phyloP scores from a whole-genome alignment of 495 filamentous ascomycete genomes.

The Aspergillus indologenus region DNA sequence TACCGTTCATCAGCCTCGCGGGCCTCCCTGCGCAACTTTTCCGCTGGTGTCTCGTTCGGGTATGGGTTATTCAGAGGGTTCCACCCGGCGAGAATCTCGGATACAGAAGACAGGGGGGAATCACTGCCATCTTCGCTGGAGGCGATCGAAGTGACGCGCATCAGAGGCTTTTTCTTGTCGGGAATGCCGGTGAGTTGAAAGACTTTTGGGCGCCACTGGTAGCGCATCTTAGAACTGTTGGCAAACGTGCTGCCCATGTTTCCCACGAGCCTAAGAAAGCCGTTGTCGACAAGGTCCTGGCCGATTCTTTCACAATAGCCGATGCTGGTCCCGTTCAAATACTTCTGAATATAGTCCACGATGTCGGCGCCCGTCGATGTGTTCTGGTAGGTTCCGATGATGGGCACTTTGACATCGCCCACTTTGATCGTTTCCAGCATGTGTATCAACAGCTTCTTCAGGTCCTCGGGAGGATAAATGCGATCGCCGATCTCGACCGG shows the following conservation, averaged over 20 bases:
- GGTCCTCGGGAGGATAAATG: constrained; percentile 73
- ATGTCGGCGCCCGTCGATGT: constrained; percentile 88
- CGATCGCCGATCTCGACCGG: constrained; percentile 88
- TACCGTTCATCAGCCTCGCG: constrained; percentile 90
- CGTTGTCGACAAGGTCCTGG: constrained; percentile 83
- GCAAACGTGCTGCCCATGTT: constrained; percentile 94
- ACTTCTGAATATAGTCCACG: constrained; percentile 86
- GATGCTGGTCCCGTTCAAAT: constrained; percentile 78
- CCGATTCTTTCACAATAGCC: constrained; percentile 90
- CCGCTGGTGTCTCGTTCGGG: constrained; percentile 85
- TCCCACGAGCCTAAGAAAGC: constrained; percentile 86
- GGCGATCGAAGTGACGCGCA: constrained; percentile 66
- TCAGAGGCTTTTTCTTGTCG: constrained; percentile 73
- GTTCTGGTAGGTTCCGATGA: constrained; percentile 91
- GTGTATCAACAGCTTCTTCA: constrained; percentile 85
- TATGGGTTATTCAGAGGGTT: constrained; percentile 86
- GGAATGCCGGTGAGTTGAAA: constrained; percentile 85
- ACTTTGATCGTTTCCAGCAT: constrained; percentile 84
- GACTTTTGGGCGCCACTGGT: constrained; percentile 92
- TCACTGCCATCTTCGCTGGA: constrained; percentile 57
- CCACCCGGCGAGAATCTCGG: constrained; percentile 86
- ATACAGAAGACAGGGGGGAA: constrained; percentile 74
- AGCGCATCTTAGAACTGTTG: constrained; percentile 94
- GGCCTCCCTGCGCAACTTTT: constrained; percentile 84
- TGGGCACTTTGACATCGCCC: constrained; percentile 89